Evolutionary conservation across 805 yeast species (phyloP).

Genomic region (Sugiyamaella floridensis): DNA sequence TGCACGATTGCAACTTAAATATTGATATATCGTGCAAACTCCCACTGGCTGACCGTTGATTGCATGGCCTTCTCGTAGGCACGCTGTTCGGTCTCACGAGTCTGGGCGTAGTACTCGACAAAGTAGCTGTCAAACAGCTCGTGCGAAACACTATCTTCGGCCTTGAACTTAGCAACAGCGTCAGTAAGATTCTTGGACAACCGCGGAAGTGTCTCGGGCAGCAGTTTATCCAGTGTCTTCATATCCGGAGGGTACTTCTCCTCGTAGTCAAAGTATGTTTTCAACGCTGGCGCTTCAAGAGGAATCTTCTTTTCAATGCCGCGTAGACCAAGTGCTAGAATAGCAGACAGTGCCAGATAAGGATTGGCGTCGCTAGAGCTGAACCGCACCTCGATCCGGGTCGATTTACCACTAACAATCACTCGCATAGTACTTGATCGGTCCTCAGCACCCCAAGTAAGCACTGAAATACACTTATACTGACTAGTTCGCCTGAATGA

Average conservation of each 20-base stretch:
- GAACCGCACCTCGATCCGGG: not conserved
- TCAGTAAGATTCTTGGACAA: not conserved
- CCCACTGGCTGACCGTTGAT: not conserved
- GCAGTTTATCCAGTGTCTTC: not conserved
- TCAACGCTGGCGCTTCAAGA: not conserved
- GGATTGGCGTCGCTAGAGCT: not conserved
- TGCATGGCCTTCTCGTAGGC: not conserved
- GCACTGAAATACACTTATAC: no score
- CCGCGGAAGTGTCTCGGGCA: not conserved
- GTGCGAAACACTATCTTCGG: constrained; percentile 3
- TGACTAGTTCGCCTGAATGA: not conserved
- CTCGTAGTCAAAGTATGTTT: not conserved
- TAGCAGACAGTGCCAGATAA: not conserved
- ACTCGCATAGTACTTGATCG: not conserved
- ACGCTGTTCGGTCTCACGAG: not conserved
- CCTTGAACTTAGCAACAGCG: not conserved
- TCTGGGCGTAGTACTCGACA: not conserved
- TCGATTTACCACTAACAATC: not conserved
- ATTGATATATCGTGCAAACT: not conserved
- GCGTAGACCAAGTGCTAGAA: not conserved
- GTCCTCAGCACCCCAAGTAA: not conserved
- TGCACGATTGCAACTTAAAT: no score
- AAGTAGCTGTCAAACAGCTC: not conserved
- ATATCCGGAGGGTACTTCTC: not conserved
- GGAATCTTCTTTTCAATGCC: constrained; percentile 1